Evolutionary conservation across 2,329 filamentous ascomycete species (phyloP), one percentile per base, ranked within the genome.

Genomic region (Claviceps pazoutovae): DNA sequence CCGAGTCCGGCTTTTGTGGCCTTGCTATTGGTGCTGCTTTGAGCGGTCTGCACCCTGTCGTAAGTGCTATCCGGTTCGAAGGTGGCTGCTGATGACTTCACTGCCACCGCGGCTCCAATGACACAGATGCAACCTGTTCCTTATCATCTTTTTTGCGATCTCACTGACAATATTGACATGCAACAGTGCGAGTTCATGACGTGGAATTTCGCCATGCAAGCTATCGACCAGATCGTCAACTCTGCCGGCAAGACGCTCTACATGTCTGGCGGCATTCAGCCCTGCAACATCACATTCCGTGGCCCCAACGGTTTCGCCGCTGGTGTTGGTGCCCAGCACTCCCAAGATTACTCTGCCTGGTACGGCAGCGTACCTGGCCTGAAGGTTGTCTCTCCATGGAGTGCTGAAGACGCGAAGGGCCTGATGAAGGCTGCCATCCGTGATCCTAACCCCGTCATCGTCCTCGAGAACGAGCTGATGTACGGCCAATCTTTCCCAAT

Each of bases 201-300:
- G 65, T 97, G 95, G 83, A 98, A 98, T 82, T 97, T 97, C 69
- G 91, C 93, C 71, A 98, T 98, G 93, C 93, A 98, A 76, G 88
- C 93, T 68, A 98, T 98, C 71, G 93, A 98, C 71, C 93, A 98
- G 71, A 88, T 98, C 68, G 90, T 98, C 82, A 98, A 98, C 83
- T 97, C 91, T 48, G 93, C 79, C 62, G 93, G 89, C 66, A 98
- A 98, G 80, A 98, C 93, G 53, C 91, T 98, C 67, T 98, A 98
- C 79, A 98, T 98, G 93, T 97, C 93, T 58, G 93, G 93, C 64
- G 93, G 93, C 71, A 97, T 96, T 71, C 93, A 98, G 74, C 93
- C 93, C 63, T 98, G 93, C 76, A 97, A 97, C 78, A 91, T 98
- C 73, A 97, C 93, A 62, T 98, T 98, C 85, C 90, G 93, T 68